phyloP scores from a whole-genome alignment of 192 early-diverging fungal genomes.

The Cetraspora pellucida region DNA sequence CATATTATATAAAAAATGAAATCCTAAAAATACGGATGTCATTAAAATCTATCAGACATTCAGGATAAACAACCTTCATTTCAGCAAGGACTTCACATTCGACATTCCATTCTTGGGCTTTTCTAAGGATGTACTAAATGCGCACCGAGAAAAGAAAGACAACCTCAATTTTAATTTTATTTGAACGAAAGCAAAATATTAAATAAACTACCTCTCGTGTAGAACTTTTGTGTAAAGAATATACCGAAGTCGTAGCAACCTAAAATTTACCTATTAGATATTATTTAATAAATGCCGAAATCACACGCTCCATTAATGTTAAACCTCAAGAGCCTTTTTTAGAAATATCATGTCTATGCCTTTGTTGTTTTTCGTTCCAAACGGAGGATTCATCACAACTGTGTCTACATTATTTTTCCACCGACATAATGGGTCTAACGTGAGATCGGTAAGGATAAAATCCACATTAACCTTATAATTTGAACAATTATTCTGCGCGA shows the following conservation, averaged over 20 bases:
- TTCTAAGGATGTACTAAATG: slow-evolving; percentile 60
- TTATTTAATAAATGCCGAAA: neutral
- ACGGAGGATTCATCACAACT: slow-evolving; percentile 82
- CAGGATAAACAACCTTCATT: slow-evolving; percentile 50
- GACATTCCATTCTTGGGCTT: slow-evolving; percentile 73
- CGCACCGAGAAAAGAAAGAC: neutral
- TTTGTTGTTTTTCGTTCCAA: slow-evolving; percentile 75
- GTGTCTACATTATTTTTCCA: slow-evolving; percentile 67
- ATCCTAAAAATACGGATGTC: neutral
- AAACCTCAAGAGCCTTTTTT: slow-evolving; percentile 66
- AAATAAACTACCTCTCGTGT: slow-evolving; percentile 58
- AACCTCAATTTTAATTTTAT: neutral
- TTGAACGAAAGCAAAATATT: neutral
- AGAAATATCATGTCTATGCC: slow-evolving; percentile 76
- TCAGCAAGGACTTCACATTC: slow-evolving; percentile 74
- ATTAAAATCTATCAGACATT: neutral
- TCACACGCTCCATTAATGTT: neutral
- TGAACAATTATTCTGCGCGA: slow-evolving; percentile 69
- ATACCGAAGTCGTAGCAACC: slow-evolving; percentile 66
- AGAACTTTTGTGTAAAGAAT: slow-evolving; percentile 79
- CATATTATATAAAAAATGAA: slow-evolving; percentile 9
- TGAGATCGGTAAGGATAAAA: slow-evolving; percentile 61
- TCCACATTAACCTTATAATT: slow-evolving; percentile 65
- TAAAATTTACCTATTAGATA: slow-evolving; percentile 4
- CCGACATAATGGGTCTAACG: slow-evolving; percentile 36